These are phyloP conservation scores for Xerophyta viscosa DNA, from an alignment of 106 monocot genomes.

Conservation along the genomic window DNA sequence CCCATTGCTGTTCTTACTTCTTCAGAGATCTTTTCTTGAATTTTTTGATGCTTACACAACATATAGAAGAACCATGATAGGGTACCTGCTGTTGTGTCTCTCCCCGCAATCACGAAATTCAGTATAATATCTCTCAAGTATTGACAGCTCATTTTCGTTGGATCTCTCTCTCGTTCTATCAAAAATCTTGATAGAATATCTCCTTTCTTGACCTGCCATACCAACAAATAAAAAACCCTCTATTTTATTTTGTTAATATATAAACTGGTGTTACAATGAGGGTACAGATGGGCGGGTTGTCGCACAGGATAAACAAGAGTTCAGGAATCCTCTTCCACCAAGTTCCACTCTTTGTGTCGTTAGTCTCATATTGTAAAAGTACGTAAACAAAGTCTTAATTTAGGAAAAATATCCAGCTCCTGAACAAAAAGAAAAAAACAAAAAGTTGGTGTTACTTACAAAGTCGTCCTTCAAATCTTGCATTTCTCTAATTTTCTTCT, in stretches of 20 bases:
- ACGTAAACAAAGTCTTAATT: too few species aligned
- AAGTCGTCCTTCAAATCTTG: conserved; percentile 5
- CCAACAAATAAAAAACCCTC: too few species aligned
- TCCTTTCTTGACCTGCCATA: conserved; percentile 14
- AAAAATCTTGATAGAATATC: conserved; percentile 50
- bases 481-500: conserved; percentile 12
- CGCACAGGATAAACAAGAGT: too few species aligned
- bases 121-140: conserved; percentile 60
- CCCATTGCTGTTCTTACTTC: conserved; percentile 31
- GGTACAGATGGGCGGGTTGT: too few species aligned
- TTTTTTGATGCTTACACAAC: conserved; percentile 34
- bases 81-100: conserved; percentile 57
- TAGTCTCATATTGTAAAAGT: too few species aligned
- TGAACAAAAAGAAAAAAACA: too few species aligned
- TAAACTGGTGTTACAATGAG: too few species aligned
- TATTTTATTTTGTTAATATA: too few species aligned
- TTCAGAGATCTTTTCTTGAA: conserved; percentile 42
- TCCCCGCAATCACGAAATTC: conserved; percentile 57
- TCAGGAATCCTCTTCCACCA: too few species aligned
- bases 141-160: conserved; percentile 15
- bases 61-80: conserved; percentile 63
- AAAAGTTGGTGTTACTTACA: conserved; percentile 16
- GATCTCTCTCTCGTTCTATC: conserved; percentile 19
- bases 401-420: too few species aligned
- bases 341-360: too few species aligned